phyloP scores from a whole-genome alignment of 371 early-diverging fungal genomes.

The Mortierella sp. region DNA sequence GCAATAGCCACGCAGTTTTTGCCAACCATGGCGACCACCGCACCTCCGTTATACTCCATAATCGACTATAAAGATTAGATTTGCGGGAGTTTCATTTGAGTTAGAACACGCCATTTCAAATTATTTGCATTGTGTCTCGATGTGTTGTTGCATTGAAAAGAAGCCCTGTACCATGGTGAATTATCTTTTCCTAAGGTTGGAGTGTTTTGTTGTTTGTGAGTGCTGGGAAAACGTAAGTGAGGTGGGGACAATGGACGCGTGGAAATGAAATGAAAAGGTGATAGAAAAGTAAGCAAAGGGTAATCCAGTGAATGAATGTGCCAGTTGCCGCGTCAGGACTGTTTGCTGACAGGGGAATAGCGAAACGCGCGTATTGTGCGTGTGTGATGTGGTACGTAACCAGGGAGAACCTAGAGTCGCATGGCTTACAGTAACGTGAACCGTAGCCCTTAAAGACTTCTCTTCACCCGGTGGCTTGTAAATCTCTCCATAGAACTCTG shows the following conservation, averaged over 20 bases:
- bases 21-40: slow-evolving; percentile 99
- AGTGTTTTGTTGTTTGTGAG: neutral
- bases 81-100: neutral
- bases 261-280: neutral
- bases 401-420: slow-evolving; percentile 11
- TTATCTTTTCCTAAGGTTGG: neutral
- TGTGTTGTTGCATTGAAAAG: neutral
- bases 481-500: neutral
- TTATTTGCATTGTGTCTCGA: neutral
- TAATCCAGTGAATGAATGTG: too few relatives aligned
- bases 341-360: neutral
- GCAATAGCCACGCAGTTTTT: slow-evolving; percentile 99
- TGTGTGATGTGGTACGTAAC: slow-evolving; percentile 17
- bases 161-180: slow-evolving; percentile 2
- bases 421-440: neutral
- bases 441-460: neutral
- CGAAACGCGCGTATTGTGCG: slow-evolving; percentile 7
- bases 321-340: slow-evolving; percentile 23
- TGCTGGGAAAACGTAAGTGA: neutral
- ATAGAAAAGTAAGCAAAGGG: neutral
- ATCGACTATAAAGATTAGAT: slow-evolving; percentile 65
- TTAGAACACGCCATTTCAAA: neutral
- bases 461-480: neutral
- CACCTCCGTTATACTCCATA: slow-evolving; percentile 95
- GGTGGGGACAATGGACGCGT: slow-evolving; percentile 3